phyloP scores from a whole-genome alignment of 805 yeast species.

The Gaillardinia entomophila region DNA sequence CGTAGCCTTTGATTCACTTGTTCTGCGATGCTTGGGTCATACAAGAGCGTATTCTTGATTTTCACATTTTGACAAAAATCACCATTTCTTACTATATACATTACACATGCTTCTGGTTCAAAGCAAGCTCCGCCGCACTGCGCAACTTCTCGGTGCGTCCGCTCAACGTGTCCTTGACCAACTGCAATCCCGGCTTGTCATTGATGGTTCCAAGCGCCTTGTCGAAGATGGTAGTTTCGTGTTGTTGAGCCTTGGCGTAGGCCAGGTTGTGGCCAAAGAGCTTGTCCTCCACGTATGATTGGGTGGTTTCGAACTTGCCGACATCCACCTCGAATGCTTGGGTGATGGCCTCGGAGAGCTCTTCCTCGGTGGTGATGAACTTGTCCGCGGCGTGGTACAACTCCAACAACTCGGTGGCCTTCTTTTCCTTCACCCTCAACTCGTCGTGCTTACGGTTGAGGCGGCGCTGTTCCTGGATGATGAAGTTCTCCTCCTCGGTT shows the following conservation, averaged over 20 bases:
- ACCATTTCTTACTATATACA: not conserved
- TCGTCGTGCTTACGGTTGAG: slow-evolving; percentile 60
- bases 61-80: too few relatives aligned
- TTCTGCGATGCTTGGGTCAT: too few relatives aligned
- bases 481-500: slow-evolving; percentile 61
- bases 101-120: slow-evolving; percentile 11
- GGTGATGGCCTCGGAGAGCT: slow-evolving; percentile 52
- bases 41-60: too few relatives aligned
- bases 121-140: slow-evolving; percentile 30
- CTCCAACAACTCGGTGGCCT: slow-evolving; percentile 55
- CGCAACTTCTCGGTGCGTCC: slow-evolving; percentile 32
- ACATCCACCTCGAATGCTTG: slow-evolving; percentile 46
- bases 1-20: too few relatives aligned
- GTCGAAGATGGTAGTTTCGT: slow-evolving; percentile 31
- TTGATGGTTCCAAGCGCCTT: slow-evolving; percentile 33
- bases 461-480: slow-evolving; percentile 52
- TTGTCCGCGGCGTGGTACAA: slow-evolving; percentile 65
- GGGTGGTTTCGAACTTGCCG: slow-evolving; percentile 29
- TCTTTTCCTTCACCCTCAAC: slow-evolving; percentile 45
- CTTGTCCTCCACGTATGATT: slow-evolving; percentile 29
- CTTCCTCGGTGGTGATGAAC: slow-evolving; percentile 69
- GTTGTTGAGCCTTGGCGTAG: slow-evolving; percentile 20
- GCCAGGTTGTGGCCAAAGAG: slow-evolving; percentile 25
- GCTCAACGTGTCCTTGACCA: slow-evolving; percentile 31
- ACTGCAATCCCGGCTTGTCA: slow-evolving; percentile 37